A percentile compares a stretch with the other conserved stretches of the same genome.
Conservation (phyloP, 1,139 yeast genomes). For the Yamadazyma epiphylla region DNA sequence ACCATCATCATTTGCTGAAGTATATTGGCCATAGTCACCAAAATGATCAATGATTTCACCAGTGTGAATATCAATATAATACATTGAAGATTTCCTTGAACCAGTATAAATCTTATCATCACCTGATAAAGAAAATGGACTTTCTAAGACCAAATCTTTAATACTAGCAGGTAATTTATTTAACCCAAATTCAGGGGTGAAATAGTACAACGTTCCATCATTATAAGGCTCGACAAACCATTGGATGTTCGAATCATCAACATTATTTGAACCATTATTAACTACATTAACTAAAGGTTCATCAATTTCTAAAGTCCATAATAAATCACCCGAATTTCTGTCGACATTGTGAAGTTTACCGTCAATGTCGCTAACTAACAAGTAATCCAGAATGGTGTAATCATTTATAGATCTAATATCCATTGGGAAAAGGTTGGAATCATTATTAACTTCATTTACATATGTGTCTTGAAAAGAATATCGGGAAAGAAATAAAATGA, state of each 20-base stretch:
- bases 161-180: conserved; percentile 82
- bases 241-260: conserved; percentile 29
- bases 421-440: conserved; percentile 23
- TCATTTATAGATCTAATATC: conserved; percentile 44
- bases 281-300: conserved; percentile 49
- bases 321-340: conserved; percentile 67
- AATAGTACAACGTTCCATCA: conserved; percentile 84
- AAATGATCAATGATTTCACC: conserved; percentile 76
- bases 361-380: conserved; percentile 79
- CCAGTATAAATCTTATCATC: conserved; percentile 94
- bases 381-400: conserved; percentile 56
- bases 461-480: background rate
- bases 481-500: background rate
- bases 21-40: conserved; percentile 46
- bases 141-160: conserved; percentile 70
- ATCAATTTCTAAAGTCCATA: conserved; percentile 70
- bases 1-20: conserved; percentile 12
- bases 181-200: conserved; percentile 73
- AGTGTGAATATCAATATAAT: conserved; percentile 66
- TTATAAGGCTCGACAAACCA: conserved; percentile 93
- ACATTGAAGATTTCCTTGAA: conserved; percentile 69
- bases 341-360: conserved; percentile 84
- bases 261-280: conserved; percentile 18
- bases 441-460: background rate
- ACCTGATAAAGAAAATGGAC: conserved; percentile 77